Base-by-base conservation (phyloP, 2,329 filamentous ascomycete species). In the Rutstroemia sp. region DNA sequence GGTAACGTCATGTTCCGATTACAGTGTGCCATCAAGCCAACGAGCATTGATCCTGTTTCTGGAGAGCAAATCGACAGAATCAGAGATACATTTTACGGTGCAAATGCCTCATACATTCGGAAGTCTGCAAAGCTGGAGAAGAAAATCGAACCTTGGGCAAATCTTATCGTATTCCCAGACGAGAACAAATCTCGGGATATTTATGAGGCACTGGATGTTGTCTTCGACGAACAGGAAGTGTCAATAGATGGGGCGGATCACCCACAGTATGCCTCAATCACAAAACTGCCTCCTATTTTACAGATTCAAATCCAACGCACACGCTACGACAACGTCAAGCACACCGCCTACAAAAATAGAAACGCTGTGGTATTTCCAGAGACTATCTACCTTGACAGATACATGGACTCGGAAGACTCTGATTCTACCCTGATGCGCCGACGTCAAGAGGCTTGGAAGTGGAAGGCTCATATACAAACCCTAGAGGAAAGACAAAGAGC, bases 301-400 rank as follows among this genome's bases (percentile, higher is more conserved):
- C 92, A 96, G 66, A 84, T 99, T 46, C 88, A 91, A 62, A 89
- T 99, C 34, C 90, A 95, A 68, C 85, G 94, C 5, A 86, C 88
- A 4, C 85, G 87, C 58, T 90, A 84, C 51, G 85, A 90, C 61
- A 79, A 80, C 6, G 79, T 79, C 45, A 77, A 74, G 55, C 79
- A 79, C 56, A 74, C 75, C 21, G 78, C 81, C 2, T 80, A 77
- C 66, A 95, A 95, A 68, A 90, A 91, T 27, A 83, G 83, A 54
- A 85, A 91, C 59, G 83, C 88, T 10, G 81, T 99, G 12, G 78
- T 83, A 19, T 82, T 99, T n/a, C 85, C 87, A 4, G 86, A 94
- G 62, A 85, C 80, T 2, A 78, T 99, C 12, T 95, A 89, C 67
- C 77, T 99, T 53, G 94, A 97, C 71, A 82, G 92, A 27, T 99